Evolutionary conservation across 345 rosid species (phyloP), one percentile per base, ranked within the genome.

Genomic region (Lumnitzera littorea): DNA sequence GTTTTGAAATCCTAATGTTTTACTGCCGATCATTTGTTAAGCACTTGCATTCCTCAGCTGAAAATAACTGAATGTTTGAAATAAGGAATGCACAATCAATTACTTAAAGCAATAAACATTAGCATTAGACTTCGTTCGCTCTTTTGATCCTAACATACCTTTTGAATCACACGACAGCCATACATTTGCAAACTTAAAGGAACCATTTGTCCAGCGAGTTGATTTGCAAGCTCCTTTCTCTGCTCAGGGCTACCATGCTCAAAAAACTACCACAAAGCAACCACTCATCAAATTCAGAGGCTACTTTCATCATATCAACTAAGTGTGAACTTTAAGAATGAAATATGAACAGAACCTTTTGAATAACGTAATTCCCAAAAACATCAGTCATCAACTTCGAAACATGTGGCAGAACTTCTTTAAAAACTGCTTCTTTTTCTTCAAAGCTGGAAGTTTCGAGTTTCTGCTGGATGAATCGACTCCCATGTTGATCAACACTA

Each of bases 401-500:
- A 69, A 91, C 86, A 67, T 84, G 90, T 11, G 91, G 96, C 70
- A 88, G 82, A 77, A 95, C 92, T 80, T 94, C 99, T 66, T 70
- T 76, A 72, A 86, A 91, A 43, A 95, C 95, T 63, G 85, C 84
- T 55, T 71, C 82, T 74, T 95, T 95, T 36, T 84, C 99, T 61
- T 88, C 96, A 48, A 66, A 66, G 48, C 81, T 79, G 70, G 95
- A 88, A 67, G 75, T 78, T 72, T 95, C 99, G 75, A 91, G 65
- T 80, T 95, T 91, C 77, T 95, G 96, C 77, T 95, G 99, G 72
- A 95, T 95, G 77, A 86, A 95, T 29, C 99, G 97, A 75, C 97
- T 95, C 65, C 99, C 99, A 68, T 95, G 99, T 74, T 90, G 97
- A 79, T 94, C 99, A 70, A 84, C 84, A 67, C 99, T 94, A 88